These are phyloP conservation scores for Ophiognomonia clavigignenti-juglandacearum DNA, from an alignment of 2,329 filamentous ascomycete species.

Conservation along the genomic window DNA sequence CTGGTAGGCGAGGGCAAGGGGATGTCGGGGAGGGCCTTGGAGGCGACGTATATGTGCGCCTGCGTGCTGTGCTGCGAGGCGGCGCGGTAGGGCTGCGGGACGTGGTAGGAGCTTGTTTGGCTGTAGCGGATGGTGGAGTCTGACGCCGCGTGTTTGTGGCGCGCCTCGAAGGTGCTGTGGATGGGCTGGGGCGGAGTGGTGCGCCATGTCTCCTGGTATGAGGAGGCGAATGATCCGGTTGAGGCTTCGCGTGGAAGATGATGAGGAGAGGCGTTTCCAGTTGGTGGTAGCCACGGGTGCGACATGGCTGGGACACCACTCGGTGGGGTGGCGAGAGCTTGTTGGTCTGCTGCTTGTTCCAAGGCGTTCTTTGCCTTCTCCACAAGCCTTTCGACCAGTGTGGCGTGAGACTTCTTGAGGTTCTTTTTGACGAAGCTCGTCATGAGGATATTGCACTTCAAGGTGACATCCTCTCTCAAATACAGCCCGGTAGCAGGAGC, in stretches of 20 bases:
- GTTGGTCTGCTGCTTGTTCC: not conserved
- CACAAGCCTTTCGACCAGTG: constrained; percentile 62
- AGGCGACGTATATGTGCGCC: too few species aligned
- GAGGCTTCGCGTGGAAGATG: not conserved
- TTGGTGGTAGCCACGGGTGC: not conserved
- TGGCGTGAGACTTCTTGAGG: constrained; percentile 68
- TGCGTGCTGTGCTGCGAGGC: too few species aligned
- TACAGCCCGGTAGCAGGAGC: constrained; percentile 68
- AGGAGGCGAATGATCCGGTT: not conserved
- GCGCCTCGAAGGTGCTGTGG: not conserved
- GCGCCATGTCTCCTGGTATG: too few species aligned
- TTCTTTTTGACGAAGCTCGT: constrained; percentile 76
- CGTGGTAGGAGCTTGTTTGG: too few species aligned
- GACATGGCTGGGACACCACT: not conserved
- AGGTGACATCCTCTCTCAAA: constrained; percentile 78
- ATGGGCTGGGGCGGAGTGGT: too few species aligned
- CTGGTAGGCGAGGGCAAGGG: too few species aligned
- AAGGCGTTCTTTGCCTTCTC: constrained; percentile 39
- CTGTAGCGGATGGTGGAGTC: too few species aligned
- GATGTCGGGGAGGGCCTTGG: too few species aligned
- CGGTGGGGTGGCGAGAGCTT: not conserved
- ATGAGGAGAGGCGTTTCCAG: not conserved
- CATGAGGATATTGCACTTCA: constrained; percentile 75
- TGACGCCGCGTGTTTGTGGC: not conserved
- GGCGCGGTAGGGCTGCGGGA: too few species aligned